Evolutionary conservation across 306 rosid species (phyloP).

Genomic region (Vigna radiata): DNA sequence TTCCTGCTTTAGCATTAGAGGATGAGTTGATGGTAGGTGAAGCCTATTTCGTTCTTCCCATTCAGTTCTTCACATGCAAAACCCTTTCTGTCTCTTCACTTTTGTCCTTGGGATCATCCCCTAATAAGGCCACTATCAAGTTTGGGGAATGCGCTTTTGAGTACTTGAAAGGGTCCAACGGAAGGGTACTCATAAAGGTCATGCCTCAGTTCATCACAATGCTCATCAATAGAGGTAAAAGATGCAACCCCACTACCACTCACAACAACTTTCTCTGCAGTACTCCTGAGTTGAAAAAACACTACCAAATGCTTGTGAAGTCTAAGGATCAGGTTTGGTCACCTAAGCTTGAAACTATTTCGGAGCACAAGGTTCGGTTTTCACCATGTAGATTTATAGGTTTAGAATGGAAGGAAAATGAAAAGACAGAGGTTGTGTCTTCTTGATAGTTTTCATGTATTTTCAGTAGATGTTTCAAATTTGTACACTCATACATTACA

Average conservation of each 20-base stretch:
- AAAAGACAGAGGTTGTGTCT: constrained; percentile 28
- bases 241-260: not conserved
- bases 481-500: not conserved
- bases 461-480: not conserved
- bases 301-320: constrained; percentile 74
- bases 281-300: constrained; percentile 87
- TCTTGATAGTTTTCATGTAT: constrained; percentile 3
- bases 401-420: constrained; percentile 62
- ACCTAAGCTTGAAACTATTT: constrained; percentile 83
- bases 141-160: constrained; percentile 68
- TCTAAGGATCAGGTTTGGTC: constrained; percentile 82
- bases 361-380: constrained; percentile 65
- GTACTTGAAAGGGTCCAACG: constrained; percentile 63
- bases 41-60: constrained; percentile 76
- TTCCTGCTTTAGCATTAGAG: constrained; percentile 62
- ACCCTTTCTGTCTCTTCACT: constrained; percentile 61
- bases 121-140: constrained; percentile 37
- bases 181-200: constrained; percentile 68
- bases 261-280: constrained; percentile 55
- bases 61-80: constrained; percentile 50
- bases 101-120: constrained; percentile 46
- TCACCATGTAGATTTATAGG: constrained; percentile 69
- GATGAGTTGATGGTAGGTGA: constrained; percentile 65
- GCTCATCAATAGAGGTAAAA: constrained; percentile 47
- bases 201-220: constrained; percentile 71